These are phyloP conservation scores for Protea cynaroides DNA, from an alignment of 164 flowering plant species.

Conservation along the genomic window DNA sequence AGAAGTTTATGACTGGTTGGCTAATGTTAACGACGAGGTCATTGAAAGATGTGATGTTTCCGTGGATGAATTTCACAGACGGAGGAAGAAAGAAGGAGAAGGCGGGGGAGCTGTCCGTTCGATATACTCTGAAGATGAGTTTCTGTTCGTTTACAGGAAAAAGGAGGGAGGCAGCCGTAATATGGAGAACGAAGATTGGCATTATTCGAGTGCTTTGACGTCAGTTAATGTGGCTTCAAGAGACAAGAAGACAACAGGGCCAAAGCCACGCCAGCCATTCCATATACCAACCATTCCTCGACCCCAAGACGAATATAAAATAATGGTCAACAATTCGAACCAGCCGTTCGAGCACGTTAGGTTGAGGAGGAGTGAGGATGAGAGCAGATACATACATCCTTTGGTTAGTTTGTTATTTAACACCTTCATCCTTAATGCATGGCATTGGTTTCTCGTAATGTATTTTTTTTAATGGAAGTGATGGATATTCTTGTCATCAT, in stretches of 20 bases:
- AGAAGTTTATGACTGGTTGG: conserved; percentile 71
- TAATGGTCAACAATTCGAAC: conserved; percentile 74
- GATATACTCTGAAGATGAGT: conserved; percentile 42
- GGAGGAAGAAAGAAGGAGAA: conserved; percentile 43
- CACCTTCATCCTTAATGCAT: background rate
- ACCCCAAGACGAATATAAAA: conserved; percentile 76
- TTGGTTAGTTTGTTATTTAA: conserved; percentile 46
- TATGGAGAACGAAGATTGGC: conserved; percentile 12
- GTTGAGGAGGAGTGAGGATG: conserved; percentile 86
- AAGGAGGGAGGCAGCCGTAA: conserved; percentile 31
- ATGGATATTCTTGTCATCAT: background rate
- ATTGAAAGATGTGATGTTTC: conserved; percentile 62
- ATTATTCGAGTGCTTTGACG: conserved; percentile 7
- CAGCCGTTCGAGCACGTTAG: conserved; percentile 88
- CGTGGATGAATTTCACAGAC: conserved; percentile 55
- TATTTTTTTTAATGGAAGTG: too few species aligned
- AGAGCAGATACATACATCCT: conserved; percentile 63
- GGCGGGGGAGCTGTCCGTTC: conserved; percentile 13
- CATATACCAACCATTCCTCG: conserved; percentile 69
- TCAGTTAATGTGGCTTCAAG: conserved; percentile 50
- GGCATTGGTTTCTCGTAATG: background rate
- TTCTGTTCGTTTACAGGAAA: conserved; percentile 74
- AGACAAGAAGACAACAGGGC: conserved; percentile 30
- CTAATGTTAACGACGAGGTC: conserved; percentile 56
- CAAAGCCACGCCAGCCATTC: conserved; percentile 65